Evolutionary conservation across 306 rosid genomes (phyloP), one percentile per base, ranked within the genome.

Genomic region (Vigna trinervia): DNA sequence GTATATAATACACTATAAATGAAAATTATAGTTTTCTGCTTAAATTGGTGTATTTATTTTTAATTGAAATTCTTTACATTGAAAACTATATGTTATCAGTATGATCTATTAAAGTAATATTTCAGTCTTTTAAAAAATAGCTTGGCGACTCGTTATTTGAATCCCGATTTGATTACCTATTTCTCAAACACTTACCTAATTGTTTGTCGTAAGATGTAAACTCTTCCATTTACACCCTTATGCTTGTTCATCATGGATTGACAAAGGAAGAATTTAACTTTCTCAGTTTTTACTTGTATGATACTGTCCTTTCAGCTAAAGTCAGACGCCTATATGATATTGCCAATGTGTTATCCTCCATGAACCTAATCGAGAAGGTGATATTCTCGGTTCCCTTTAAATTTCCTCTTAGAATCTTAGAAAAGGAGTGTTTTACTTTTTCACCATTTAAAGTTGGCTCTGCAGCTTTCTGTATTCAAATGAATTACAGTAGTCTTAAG

Each of bases 291-390:
- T 38, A 10, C n/a, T 17, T 38, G 5, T 38, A n/a, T 64, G 28
- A 38, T 14, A 8, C 36, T 66, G 58, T 41, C 59, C 47, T 87
- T 85, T 76, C 96, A 89, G 96, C 94, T 14, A 90, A 88, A 88
- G 88, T 91, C 19, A 89, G 98, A 71, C 90, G 96, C 73, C 84
- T 91, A 13, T 90, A 93, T 79, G 98, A 93, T 81, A 93, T 93
- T 64, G 98, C 95, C 12, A 93, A 93, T 74, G 96, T 93, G 50
- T 69, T 91, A 73, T 89, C 95, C 46, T 88, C 96, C 38, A 81
- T 93, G 91, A 88, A 80, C 71, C 90, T 93, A 12, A 93, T 93
- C 69, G 98, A 93, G 80, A 93, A 91, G 96, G 98, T 91, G 54
- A 85, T 67, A 46, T 69, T 61, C 69, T 5, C 3, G 3, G 0